phyloP scores from a whole-genome alignment of 106 monocot species.

The Xerophyta viscosa region DNA sequence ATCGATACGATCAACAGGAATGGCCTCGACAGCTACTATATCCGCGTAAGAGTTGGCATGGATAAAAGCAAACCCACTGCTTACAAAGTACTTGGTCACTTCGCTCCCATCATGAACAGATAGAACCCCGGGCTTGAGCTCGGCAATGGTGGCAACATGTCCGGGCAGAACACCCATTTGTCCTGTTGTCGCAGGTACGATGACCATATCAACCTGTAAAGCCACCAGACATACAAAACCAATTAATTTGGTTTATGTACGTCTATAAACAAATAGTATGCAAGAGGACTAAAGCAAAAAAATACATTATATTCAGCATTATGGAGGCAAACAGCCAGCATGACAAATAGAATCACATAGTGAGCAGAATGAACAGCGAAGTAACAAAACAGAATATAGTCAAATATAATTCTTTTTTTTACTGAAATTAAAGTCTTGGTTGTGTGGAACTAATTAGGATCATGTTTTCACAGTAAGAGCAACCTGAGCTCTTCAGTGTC shows the following conservation, averaged over 20 bases:
- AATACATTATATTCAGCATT: too few relatives aligned
- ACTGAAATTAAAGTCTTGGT: too few relatives aligned
- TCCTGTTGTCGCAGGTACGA: slow-evolving; percentile 70
- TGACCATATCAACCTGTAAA: slow-evolving; percentile 84
- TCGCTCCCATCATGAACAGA: slow-evolving; percentile 87
- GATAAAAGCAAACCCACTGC: slow-evolving; percentile 89
- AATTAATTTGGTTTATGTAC: not conserved
- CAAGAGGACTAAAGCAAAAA: too few relatives aligned
- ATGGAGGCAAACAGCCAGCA: too few relatives aligned
- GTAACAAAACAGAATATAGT: too few relatives aligned
- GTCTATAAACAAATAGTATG: not conserved
- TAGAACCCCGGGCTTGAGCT: slow-evolving; percentile 79
- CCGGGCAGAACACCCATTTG: slow-evolving; percentile 95
- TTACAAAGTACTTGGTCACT: slow-evolving; percentile 73
- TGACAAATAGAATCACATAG: too few relatives aligned
- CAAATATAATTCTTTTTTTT: too few relatives aligned
- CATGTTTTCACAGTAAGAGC: too few relatives aligned
- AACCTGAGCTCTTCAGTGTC: too few relatives aligned
- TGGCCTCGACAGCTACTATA: slow-evolving; percentile 81
- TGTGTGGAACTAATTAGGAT: too few relatives aligned
- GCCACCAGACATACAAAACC: not conserved
- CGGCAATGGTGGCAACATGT: slow-evolving; percentile 89
- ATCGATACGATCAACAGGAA: slow-evolving; percentile 70
- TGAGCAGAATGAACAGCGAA: too few relatives aligned
- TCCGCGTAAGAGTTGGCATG: slow-evolving; percentile 88